Base-by-base conservation (phyloP, 495 filamentous ascomycete species). In the Amniculicola lignicola region DNA sequence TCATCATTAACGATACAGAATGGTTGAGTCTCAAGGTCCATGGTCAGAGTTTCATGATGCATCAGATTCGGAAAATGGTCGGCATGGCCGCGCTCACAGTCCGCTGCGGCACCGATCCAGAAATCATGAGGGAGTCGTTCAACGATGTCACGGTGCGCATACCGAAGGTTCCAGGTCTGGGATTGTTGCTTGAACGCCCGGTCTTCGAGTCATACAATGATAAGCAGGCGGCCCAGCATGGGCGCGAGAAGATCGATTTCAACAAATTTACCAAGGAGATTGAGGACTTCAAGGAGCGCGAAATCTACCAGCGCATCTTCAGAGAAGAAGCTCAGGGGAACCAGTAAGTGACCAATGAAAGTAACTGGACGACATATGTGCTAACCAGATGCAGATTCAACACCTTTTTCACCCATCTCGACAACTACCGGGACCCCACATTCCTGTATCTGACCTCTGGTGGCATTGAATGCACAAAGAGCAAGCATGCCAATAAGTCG, bases 21-120 rank as follows among this genome's bases (percentile, higher is more conserved):
- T 98, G 93, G 93, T 78, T 98, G 6, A 92, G 87, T 22, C 75
- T 97, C 49, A 95, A 94, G 62, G 89, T 98, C 15, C 94, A 97
- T 70, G 93, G 93, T 0, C 93, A 98, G 71, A 90, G 85, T 54
- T 98, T 98, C 78, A 98, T 98, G 93, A 98, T 98, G 93, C 93
- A 98, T 69, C 93, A 98, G 71, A 98, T 98, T 70, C 86, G 93
- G 54, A 96, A 96, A 71, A 98, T 98, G 93, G 87, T 98, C 14
- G 88, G 85, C 56, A 90, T 97, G 89, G 87, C 83, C 31, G 78
- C 89, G 7, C 79, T 98, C 50, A 74, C 90, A 3, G 84, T 91
- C 2, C 82, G 93, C 36, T 89, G 86, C 69, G 94, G 90, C 37
- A 35, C 76, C 82, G 11, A 75, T 83, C 18, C 68, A 73, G 2